A percentile compares a stretch with the other conserved stretches of the same genome.
Conservation (phyloP, 768 basidiomycete species). For the Rhizopogon salebrosus region DNA sequence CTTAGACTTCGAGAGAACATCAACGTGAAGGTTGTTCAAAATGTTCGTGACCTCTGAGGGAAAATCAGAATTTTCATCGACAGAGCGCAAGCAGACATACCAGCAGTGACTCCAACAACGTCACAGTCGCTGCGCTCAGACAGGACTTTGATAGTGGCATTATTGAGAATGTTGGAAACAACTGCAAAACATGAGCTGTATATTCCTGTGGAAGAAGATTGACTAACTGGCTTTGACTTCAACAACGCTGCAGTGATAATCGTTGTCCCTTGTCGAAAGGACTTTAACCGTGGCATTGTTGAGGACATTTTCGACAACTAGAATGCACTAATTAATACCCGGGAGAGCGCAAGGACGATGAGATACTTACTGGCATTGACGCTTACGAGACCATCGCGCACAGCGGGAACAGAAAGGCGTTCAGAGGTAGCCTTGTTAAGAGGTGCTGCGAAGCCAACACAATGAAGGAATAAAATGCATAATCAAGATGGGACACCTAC, state of each 20-base stretch:
- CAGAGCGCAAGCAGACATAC: background rate
- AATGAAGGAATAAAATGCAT: background rate
- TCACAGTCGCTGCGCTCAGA: background rate
- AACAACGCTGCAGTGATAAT: background rate
- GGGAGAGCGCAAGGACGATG: no score
- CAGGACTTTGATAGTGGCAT: no score
- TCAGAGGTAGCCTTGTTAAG: no score
- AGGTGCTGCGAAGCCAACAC: no score
- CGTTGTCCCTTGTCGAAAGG: no score
- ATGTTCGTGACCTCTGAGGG: background rate
- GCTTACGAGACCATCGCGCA: no score
- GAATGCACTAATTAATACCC: no score
- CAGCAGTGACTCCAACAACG: background rate
- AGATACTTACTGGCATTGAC: no score
- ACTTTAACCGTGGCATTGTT: background rate
- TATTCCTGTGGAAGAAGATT: fast-evolving
- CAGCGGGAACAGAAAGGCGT: no score
- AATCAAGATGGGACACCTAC: fast-evolving
- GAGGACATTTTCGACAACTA: background rate
- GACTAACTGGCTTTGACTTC: background rate
- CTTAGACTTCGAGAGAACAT: background rate
- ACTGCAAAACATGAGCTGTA: background rate
- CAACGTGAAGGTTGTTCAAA: background rate
- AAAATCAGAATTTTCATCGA: background rate
- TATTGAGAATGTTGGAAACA: background rate